Percentiles rank a stretch among this genome's conserved stretches.
Evolutionary conservation across 225 moss, liverwort and hornwort genomes (phyloP).

Genomic region (Polytrichum commune): DNA sequence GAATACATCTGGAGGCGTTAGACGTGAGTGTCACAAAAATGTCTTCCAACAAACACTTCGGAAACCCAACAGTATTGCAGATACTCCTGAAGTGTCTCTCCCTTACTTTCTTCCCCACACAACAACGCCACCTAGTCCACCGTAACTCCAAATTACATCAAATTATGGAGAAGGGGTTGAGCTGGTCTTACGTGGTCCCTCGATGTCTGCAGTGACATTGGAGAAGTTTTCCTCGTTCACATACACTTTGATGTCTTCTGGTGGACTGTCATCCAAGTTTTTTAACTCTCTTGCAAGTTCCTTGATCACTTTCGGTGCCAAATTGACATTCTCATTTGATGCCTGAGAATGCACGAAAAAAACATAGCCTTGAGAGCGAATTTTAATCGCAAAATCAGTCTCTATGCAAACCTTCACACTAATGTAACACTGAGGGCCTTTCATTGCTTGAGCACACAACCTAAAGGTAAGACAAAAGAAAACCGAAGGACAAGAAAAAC

Average conservation of each 20-base stretch:
- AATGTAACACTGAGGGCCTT: conserved; percentile 1
- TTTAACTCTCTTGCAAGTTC: conserved; percentile 94
- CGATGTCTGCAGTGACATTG: conserved; percentile 93
- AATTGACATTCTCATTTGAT: conserved; percentile 83
- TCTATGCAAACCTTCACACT: too few species aligned
- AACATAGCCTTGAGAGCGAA: neutral
- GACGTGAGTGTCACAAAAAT: too few species aligned
- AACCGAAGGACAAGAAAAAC: neutral
- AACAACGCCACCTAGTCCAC: too few species aligned
- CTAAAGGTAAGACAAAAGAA: neutral
- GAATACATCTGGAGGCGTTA: neutral
- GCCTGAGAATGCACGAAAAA: conserved; percentile 43
- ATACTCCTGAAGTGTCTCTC: too few species aligned
- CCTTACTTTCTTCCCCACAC: too few species aligned
- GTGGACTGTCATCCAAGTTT: conserved; percentile 95
- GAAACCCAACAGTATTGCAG: too few species aligned
- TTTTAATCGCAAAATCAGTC: neutral
- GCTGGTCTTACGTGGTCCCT: conserved; percentile 72
- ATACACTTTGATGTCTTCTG: conserved; percentile 91
- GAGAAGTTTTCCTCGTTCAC: conserved; percentile 98
- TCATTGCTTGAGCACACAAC: neutral
- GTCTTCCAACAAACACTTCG: too few species aligned
- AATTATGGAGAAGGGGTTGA: neutral
- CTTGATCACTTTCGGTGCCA: conserved; percentile 95
- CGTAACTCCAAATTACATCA: too few species aligned